Conservation (phyloP, 495 filamentous ascomycete genomes). For the Bombardia bombarda region DNA sequence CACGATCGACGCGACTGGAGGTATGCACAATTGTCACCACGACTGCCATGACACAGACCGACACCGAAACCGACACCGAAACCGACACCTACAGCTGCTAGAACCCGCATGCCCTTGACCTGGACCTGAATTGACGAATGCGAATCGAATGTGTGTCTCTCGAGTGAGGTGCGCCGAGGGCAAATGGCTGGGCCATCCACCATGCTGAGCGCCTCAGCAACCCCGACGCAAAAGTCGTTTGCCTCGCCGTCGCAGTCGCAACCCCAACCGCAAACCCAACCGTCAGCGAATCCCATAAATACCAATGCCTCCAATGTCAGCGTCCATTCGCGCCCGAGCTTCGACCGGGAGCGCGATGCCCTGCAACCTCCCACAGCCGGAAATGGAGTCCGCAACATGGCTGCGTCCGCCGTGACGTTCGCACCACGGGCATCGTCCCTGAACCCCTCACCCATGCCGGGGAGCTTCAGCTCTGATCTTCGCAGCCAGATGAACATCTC, state of each 20-base stretch:
- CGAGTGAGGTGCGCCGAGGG: conserved; percentile 25
- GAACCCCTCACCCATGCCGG: conserved; percentile 64
- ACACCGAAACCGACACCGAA: too few species aligned
- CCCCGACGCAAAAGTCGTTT: conserved; percentile 62
- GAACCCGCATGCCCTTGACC: too few species aligned
- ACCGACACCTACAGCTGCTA: too few species aligned
- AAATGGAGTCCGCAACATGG: conserved; percentile 39
- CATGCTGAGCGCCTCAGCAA: conserved; percentile 57
- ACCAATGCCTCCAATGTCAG: background rate
- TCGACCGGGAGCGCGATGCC: conserved; percentile 52
- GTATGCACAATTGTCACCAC: too few species aligned
- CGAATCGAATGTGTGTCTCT: conserved; percentile 22
- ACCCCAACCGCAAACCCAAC: conserved; percentile 8
- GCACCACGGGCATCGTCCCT: conserved; percentile 56
- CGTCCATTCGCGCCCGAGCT: conserved; percentile 28
- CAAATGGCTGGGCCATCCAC: conserved; percentile 49
- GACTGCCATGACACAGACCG: too few species aligned
- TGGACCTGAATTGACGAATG: too few species aligned
- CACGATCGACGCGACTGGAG: too few species aligned
- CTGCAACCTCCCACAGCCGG: conserved; percentile 29
- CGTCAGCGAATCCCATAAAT: background rate
- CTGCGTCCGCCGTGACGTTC: conserved; percentile 53
- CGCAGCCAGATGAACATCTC: conserved; percentile 65
- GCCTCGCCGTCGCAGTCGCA: conserved; percentile 42
- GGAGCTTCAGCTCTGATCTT: conserved; percentile 88